Conservation (phyloP, 495 filamentous ascomycete genomes). For the Darksidea phi region DNA sequence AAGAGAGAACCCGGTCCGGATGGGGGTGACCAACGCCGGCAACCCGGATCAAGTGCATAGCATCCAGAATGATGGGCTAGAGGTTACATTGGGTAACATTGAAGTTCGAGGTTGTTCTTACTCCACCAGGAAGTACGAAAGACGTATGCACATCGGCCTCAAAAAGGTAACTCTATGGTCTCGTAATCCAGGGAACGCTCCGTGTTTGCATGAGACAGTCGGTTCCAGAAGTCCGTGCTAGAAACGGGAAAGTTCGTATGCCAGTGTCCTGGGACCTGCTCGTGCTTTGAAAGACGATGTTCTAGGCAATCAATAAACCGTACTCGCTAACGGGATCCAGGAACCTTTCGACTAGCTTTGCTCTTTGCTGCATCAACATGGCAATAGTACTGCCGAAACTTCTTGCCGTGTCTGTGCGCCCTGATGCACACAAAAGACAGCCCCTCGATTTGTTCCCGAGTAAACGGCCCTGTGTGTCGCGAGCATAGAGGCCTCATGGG, state of each 20-base stretch:
- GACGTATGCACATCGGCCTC: not conserved
- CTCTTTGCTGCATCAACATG: not conserved
- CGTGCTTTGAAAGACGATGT: not conserved
- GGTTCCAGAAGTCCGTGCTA: constrained; percentile 15
- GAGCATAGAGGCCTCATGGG: too few species aligned
- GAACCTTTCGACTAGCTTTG: not conserved
- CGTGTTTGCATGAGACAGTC: not conserved
- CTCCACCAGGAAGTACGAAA: not conserved
- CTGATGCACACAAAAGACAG: too few species aligned
- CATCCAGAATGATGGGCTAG: constrained; percentile 11
- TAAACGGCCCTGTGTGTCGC: too few species aligned
- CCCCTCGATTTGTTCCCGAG: too few species aligned
- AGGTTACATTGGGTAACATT: too few species aligned
- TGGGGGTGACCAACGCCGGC: not conserved
- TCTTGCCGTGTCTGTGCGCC: not conserved
- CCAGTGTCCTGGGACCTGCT: not conserved
- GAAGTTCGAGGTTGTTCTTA: not conserved
- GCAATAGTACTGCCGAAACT: too few species aligned
- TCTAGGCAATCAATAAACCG: not conserved
- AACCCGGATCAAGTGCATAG: constrained; percentile 20
- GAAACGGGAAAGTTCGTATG: constrained; percentile 19
- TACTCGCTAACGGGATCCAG: not conserved
- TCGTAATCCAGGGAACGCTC: not conserved
- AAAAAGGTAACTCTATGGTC: not conserved
- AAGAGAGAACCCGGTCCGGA: not conserved